These are phyloP conservation scores for Hypericum perforatum DNA, from an alignment of 345 rosid species.

Conservation along the genomic window DNA sequence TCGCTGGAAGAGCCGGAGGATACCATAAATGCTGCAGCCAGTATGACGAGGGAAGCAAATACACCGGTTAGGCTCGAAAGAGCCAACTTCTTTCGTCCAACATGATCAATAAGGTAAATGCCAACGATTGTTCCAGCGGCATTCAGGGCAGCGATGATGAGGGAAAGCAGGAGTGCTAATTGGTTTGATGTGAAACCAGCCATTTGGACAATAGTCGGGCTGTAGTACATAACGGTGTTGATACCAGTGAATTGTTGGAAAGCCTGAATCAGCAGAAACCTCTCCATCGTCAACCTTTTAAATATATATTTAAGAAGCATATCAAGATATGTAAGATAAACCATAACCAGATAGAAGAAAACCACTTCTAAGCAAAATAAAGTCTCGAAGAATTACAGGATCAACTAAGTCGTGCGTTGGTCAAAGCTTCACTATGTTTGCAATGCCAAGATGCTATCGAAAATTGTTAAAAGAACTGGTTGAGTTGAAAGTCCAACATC, in stretches of 20 bases:
- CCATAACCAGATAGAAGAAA: too few species aligned
- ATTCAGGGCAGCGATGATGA: slow-evolving; percentile 69
- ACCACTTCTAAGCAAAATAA: too few species aligned
- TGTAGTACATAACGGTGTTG: slow-evolving; percentile 95
- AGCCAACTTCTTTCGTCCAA: slow-evolving; percentile 76
- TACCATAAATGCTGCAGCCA: slow-evolving; percentile 59
- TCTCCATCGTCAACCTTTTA: not conserved
- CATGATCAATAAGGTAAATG: slow-evolving; percentile 72
- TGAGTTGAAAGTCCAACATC: too few species aligned
- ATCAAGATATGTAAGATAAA: not conserved
- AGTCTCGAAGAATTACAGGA: too few species aligned
- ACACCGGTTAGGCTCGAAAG: slow-evolving; percentile 76
- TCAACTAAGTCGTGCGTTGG: too few species aligned
- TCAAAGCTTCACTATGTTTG: too few species aligned
- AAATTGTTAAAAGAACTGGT: too few species aligned
- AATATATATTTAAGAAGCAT: not conserved
- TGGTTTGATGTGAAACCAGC: slow-evolving; percentile 85
- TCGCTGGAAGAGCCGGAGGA: slow-evolving; percentile 34
- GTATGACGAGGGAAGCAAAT: slow-evolving; percentile 49
- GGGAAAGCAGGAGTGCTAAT: slow-evolving; percentile 73
- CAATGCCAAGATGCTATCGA: too few species aligned
- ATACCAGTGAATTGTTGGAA: slow-evolving; percentile 96
- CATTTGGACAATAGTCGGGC: slow-evolving; percentile 96
- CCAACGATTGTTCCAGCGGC: slow-evolving; percentile 81
- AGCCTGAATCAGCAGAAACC: slow-evolving; percentile 44